phyloP scores from a whole-genome alignment of 2,329 filamentous ascomycete genomes.

The Colletotrichum sp. region DNA sequence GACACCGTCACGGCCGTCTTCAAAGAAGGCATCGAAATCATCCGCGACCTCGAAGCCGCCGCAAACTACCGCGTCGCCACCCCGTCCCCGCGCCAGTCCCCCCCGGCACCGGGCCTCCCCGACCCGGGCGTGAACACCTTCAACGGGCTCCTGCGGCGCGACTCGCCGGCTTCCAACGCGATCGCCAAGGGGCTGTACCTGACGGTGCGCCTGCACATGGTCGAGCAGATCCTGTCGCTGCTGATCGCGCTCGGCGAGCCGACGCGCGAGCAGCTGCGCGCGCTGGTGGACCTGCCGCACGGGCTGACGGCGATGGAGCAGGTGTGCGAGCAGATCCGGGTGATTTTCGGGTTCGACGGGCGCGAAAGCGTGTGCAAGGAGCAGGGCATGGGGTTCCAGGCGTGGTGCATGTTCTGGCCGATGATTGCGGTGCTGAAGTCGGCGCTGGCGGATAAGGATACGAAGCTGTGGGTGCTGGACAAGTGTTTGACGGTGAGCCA shows the following conservation, averaged over 20 bases:
- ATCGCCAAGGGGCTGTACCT: constrained; percentile 1
- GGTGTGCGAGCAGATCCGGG: constrained; percentile 11
- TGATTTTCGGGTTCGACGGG: constrained; percentile 9
- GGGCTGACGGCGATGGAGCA: constrained; percentile 13
- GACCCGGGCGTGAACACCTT: neutral
- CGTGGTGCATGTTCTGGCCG: constrained; percentile 19
- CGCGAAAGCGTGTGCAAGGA: neutral
- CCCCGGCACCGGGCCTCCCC: neutral
- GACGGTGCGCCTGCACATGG: neutral
- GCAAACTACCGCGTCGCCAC: neutral
- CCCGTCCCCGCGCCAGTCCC: neutral
- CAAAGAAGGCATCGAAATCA: neutral
- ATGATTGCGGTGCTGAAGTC: constrained; percentile 8
- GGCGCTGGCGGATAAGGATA: neutral
- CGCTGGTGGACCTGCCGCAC: constrained; percentile 7
- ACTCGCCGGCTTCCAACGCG: constrained; percentile 24
- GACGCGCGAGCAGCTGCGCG: neutral
- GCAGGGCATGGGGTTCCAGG: constrained; percentile 1
- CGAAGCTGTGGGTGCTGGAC: neutral
- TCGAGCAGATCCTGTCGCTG: neutral
- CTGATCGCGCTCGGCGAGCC: constrained; percentile 6
- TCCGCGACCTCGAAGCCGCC: constrained; percentile 5
- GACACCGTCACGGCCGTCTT: neutral
- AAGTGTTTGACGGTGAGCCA: constrained; percentile 1
- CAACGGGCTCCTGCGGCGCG: constrained; percentile 1